Conservation (phyloP, 2,329 filamentous ascomycete genomes). For the Aspergillus unguis region DNA sequence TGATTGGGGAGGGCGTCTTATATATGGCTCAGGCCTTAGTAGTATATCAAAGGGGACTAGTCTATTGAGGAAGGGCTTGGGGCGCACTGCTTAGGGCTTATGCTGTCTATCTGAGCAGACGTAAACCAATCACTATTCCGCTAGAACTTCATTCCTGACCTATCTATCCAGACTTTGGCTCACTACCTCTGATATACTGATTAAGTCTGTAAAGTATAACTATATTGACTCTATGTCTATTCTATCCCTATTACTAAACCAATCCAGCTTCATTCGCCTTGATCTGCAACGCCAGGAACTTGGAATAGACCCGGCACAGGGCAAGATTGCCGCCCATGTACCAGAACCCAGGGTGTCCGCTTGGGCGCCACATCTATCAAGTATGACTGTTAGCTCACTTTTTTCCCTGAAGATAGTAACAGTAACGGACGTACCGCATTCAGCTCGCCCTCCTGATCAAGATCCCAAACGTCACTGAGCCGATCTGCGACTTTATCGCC, state of each 20-base stretch:
- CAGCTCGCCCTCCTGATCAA: constrained; percentile 56
- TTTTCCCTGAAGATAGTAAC: background rate
- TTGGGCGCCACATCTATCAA: constrained; percentile 51
- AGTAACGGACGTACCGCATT: constrained; percentile 35
- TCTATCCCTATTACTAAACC: background rate
- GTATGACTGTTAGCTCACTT: background rate
- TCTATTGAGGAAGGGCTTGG: no score
- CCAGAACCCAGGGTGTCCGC: constrained; percentile 64
- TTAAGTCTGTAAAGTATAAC: no score
- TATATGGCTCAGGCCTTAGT: no score
- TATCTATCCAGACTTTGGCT: no score
- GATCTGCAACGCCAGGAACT: constrained; percentile 50
- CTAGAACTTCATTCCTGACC: no score
- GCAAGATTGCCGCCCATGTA: constrained; percentile 64
- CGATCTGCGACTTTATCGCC: constrained; percentile 60
- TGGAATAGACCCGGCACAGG: constrained; percentile 60
- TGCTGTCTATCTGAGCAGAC: no score
- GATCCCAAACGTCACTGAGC: constrained; percentile 59
- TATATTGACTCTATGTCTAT: background rate
- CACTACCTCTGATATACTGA: no score
- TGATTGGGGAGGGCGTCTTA: no score
- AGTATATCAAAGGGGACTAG: no score
- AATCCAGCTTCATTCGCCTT: constrained; percentile 45
- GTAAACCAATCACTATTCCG: no score
- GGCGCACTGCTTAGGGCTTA: no score